phyloP scores from a whole-genome alignment of 2,329 filamentous ascomycete genomes.

The Penicillium brevicompactum region DNA sequence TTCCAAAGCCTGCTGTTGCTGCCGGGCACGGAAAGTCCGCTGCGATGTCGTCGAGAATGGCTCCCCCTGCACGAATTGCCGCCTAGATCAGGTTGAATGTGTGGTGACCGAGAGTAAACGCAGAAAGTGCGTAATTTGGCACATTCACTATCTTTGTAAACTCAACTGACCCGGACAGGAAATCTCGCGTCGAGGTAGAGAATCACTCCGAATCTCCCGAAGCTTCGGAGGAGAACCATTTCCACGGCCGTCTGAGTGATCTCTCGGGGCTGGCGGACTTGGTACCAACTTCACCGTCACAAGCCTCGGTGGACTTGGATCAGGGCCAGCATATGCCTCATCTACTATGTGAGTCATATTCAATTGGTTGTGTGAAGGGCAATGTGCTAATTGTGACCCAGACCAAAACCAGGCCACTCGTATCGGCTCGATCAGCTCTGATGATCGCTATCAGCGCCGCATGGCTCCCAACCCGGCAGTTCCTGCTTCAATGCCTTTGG shows the following conservation, averaged over 20 bases:
- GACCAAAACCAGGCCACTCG: constrained; percentile 41
- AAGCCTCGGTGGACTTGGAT: constrained; percentile 50
- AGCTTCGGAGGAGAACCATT: constrained; percentile 35
- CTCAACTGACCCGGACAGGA: constrained; percentile 29
- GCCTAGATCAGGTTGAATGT: constrained; percentile 56
- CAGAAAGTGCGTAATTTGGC: constrained; percentile 53
- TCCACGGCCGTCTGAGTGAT: constrained; percentile 32
- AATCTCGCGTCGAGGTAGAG: constrained; percentile 44
- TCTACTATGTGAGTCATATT: constrained; percentile 58
- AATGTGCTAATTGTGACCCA: constrained; percentile 9
- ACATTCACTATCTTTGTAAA: constrained; percentile 15
- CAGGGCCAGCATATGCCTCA: constrained; percentile 63
- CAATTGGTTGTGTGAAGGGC: not conserved
- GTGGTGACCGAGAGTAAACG: constrained; percentile 78
- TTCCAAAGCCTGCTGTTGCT: constrained; percentile 88
- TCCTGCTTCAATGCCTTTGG: constrained; percentile 40
- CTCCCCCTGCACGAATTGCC: constrained; percentile 83
- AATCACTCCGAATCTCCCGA: constrained; percentile 41
- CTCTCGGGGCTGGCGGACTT: constrained; percentile 34
- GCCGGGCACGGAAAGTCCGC: constrained; percentile 84
- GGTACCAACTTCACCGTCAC: constrained; percentile 45
- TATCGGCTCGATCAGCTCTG: constrained; percentile 54
- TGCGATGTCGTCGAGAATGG: constrained; percentile 90
- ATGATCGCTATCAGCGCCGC: constrained; percentile 47
- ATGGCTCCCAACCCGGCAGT: constrained; percentile 48